Base-by-base conservation (phyloP, 1,284 basidiomycete genomes). In the Cutaneotrichosporon mucoides region DNA sequence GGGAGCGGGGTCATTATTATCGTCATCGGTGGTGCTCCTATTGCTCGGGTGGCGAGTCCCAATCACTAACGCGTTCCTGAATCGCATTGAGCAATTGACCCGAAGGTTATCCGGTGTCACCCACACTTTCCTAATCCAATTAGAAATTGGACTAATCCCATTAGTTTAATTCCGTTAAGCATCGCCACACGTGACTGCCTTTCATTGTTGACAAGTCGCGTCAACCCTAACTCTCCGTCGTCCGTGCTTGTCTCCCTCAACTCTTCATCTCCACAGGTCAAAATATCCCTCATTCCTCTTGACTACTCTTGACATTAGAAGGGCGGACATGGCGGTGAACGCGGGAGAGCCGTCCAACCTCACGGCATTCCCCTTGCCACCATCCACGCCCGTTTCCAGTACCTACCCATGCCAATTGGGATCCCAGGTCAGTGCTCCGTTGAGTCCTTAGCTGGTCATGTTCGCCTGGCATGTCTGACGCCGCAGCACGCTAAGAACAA, bases 401-500 rank as follows among this genome's bases (percentile, higher is more conserved):
- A 48, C 55, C 4, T 61, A 61, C 13, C 60, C 60, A 4, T 61
- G 60, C 52, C 55, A 61, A 37, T 35, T 46, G 1, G 60, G 60
- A 8, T 54, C 66, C 2, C 71, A 72, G 59, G 70, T 37, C 11
- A 6, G 41, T 55, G 64, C 34, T 8, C 7, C 13, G 11, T 38
- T 6, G 15, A 24, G 2, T 24, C 24, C 24, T 24, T 24, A 24
- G 24, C 2, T 3, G 2, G 24, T 24, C 24, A 24, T 24, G 24
- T 24, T 24, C 3, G 24, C 24, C 24, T 24, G 24, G 24, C 24
- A 24, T 24, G 24, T 24, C 24, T 24, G 24, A 24, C 24, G 3
- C 24, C 1, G 9, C 49, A 73, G 70, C 63, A 68, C 53, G 70
- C 61, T 6, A 61, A 56, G 44, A 71, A 69, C 60, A 73, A 71